phyloP scores from a whole-genome alignment of 805 yeast species.

The Pichia phayaonensis region DNA sequence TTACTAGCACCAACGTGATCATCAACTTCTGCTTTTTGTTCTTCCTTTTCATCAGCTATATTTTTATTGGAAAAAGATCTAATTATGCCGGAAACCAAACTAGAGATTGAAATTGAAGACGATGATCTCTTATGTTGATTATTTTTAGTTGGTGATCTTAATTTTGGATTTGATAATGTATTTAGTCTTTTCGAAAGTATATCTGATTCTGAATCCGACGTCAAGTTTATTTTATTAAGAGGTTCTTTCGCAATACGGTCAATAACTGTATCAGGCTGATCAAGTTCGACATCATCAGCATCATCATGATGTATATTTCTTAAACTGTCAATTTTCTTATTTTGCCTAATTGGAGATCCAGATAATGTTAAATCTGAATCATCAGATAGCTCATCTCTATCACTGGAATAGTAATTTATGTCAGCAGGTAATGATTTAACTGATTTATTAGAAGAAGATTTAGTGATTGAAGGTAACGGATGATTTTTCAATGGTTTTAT shows the following conservation, averaged over 20 bases:
- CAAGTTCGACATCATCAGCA: neutral
- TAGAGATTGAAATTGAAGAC: conserved; percentile 12
- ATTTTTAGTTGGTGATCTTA: neutral
- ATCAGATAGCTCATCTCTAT: conserved; percentile 1
- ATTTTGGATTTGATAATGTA: neutral
- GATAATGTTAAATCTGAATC: conserved; percentile 26
- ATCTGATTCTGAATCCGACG: neutral
- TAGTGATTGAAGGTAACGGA: conserved; percentile 31
- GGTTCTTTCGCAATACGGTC: too few relatives aligned
- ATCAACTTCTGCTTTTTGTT: neutral
- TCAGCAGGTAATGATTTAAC: conserved; percentile 26
- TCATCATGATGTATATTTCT: conserved; percentile 15
- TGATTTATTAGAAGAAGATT: conserved; percentile 28
- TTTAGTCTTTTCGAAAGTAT: neutral
- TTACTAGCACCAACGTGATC: neutral
- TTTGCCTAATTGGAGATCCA: conserved; percentile 13
- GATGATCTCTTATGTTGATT: conserved; percentile 7
- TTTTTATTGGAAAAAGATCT: conserved; percentile 15
- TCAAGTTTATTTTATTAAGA: too few relatives aligned
- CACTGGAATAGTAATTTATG: neutral
- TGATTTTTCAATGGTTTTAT: conserved; percentile 11
- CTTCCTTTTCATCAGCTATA: neutral
- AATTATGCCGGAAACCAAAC: conserved; percentile 17
- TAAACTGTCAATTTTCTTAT: neutral
- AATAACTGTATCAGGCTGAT: too few relatives aligned